Conservation (phyloP, 352 stramenopile species). For the Phytophthora capsici region DNA sequence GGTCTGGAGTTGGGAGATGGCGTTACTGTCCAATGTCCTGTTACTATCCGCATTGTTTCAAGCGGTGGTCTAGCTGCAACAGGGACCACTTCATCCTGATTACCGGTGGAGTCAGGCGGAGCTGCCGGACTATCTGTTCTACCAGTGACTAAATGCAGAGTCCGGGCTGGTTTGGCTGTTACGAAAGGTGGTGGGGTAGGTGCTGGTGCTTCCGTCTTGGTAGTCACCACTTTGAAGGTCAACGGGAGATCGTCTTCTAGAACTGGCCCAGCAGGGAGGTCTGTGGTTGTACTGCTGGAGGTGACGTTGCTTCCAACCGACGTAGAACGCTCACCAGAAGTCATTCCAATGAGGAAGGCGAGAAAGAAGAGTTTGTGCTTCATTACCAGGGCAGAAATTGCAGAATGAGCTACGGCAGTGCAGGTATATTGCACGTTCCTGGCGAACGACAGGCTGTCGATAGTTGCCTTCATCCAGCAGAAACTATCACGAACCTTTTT, state of each 20-base stretch:
- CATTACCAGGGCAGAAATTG: neutral
- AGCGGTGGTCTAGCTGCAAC: neutral
- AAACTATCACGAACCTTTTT: too few species aligned
- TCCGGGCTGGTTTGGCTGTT: neutral
- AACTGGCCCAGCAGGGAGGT: neutral
- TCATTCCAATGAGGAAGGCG: neutral
- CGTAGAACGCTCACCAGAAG: neutral
- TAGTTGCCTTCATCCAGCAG: too few species aligned
- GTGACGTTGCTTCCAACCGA: neutral
- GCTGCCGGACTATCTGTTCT: neutral
- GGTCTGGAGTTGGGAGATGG: neutral
- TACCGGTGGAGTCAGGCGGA: too few species aligned
- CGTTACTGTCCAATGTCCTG: neutral
- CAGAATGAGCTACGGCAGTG: neutral
- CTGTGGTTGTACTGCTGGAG: neutral
- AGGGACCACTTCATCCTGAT: neutral
- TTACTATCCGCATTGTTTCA: neutral
- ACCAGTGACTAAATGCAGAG: neutral
- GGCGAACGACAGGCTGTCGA: too few species aligned
- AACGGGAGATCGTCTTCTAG: neutral
- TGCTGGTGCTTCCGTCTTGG: neutral
- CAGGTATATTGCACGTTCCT: too few species aligned
- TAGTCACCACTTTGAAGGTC: neutral
- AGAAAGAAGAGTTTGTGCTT: constrained; percentile 1
- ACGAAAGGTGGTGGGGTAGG: neutral